A percentile compares a stretch with the other conserved stretches of the same genome.
phyloP scores from a whole-genome alignment of 1,284 basidiomycete species.

The Melampsora americana region DNA sequence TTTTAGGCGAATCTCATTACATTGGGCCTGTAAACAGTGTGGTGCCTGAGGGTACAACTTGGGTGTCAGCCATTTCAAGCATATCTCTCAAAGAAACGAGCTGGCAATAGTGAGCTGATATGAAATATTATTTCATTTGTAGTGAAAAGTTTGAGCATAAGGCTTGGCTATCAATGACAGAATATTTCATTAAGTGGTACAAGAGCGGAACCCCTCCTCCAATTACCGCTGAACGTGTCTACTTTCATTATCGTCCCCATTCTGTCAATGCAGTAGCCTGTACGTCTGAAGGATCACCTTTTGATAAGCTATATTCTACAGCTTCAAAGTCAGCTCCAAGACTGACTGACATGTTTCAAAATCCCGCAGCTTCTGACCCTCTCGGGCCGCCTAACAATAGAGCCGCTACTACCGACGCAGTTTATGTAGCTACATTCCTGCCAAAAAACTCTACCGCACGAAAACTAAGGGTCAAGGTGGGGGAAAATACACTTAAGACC shows the following conservation, averaged over 20 bases:
- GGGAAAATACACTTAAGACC: constrained; percentile 7
- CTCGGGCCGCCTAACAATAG: constrained; percentile 19
- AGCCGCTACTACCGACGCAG: constrained; percentile 27
- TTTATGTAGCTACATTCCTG: constrained; percentile 28
- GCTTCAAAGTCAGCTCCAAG: background rate
- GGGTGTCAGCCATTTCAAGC: constrained; percentile 28
- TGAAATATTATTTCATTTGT: background rate
- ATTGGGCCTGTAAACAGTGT: background rate
- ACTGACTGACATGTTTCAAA: background rate
- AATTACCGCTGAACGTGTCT: constrained; percentile 25
- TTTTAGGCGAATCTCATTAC: constrained; percentile 40
- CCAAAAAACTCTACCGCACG: constrained; percentile 5
- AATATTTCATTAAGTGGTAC: constrained; percentile 44
- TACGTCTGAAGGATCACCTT: background rate
- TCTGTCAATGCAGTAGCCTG: constrained; percentile 21
- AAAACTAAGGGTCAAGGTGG: constrained; percentile 24
- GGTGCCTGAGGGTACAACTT: constrained; percentile 29
- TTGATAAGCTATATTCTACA: background rate
- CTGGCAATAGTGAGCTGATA: background rate
- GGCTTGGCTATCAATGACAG: constrained; percentile 36
- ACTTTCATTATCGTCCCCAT: constrained; percentile 41
- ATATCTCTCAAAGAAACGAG: background rate
- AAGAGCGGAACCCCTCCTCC: constrained; percentile 31
- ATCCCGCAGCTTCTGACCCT: constrained; percentile 10
- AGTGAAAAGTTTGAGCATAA: constrained; percentile 32